Evolutionary conservation across 768 basidiomycete species (phyloP).

Genomic region (Kwoniella sp.): DNA sequence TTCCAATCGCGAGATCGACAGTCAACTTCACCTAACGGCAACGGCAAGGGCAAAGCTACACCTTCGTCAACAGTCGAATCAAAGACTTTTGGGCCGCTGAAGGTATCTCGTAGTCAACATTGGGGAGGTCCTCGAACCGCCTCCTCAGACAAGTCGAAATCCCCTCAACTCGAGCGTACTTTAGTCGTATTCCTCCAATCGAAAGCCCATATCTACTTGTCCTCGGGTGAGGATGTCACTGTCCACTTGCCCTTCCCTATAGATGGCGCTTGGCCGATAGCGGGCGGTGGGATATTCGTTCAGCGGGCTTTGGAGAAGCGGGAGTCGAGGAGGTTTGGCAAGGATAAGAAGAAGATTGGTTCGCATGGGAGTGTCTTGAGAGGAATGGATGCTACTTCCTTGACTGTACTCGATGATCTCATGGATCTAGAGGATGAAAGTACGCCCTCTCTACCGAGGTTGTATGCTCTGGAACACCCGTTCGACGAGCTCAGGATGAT

Average conservation of each 20-base stretch:
- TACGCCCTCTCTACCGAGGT: conserved; percentile 28
- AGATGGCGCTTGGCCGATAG: conserved; percentile 41
- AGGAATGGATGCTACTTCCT: conserved; percentile 27
- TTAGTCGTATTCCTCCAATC: conserved; percentile 51
- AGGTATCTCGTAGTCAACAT: conserved; percentile 21
- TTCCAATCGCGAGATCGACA: conserved; percentile 28
- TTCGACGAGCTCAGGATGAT: conserved; percentile 46
- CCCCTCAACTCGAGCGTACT: conserved; percentile 27
- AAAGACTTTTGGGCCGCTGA: conserved; percentile 38
- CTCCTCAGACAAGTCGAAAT: conserved; percentile 9
- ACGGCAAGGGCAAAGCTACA: conserved; percentile 1
- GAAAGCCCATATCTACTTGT: conserved; percentile 43
- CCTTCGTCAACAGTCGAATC: not conserved
- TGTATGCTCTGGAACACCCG: conserved; percentile 43
- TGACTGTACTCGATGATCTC: conserved; percentile 45
- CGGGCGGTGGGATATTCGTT: conserved; percentile 43
- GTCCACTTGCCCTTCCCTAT: conserved; percentile 50
- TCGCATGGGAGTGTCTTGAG: conserved; percentile 18
- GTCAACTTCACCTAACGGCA: not conserved
- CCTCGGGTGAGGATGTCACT: conserved; percentile 45
- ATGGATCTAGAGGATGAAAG: conserved; percentile 41
- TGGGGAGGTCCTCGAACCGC: conserved; percentile 26
- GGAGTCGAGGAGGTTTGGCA: conserved; percentile 26
- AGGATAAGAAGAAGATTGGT: conserved; percentile 17
- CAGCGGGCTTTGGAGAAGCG: conserved; percentile 46